Evolutionary conservation across 805 yeast species (phyloP), one percentile per base, ranked within the genome.

Genomic region (Kuraishia borneana): DNA sequence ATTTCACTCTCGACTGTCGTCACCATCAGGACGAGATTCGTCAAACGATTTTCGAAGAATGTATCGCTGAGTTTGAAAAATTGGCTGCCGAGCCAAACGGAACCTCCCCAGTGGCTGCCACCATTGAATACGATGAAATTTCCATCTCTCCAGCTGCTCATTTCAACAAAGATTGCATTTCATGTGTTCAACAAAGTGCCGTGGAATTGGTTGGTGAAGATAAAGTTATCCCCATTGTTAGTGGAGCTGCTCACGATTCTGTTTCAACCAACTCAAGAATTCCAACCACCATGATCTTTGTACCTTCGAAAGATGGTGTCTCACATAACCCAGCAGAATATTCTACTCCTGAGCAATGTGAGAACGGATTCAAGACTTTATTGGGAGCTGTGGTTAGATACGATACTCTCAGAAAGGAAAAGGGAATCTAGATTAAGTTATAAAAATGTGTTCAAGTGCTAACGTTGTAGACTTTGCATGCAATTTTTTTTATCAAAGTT

Each of bases 231-330:
- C 63, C 58, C 26, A 73, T 76, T 34, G 64, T 67, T 31, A 70
- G 80, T 42, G 85, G 88, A 20, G 84, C 87, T 4, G 84, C 83
- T 8, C 88, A 79, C 43, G 88, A 79, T 47, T 73, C 83, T 6
- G 75, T 83, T 43, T 63, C 69, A 17, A 73, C 80, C 2, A 62
- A 71, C 6, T 44, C 56, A 5, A 60, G 63, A 31, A 67, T 71
- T 27, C 87, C 88, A 27, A 77, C 87, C 0, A 70, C 83, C 2
- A 79, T 79, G 85, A 70, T 79, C 22, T 79, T 79, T 49, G 73
- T 77, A 44, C 87, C 88, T 6, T 68, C 79, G 21, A 68, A 58
- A 42, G 77, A 73, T 45, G 85, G 85, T 18, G 60, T 78, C 26
- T 67, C 76, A 18, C 87, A 79, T 50, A 76, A 75, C 50, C 80